These are phyloP conservation scores for Collybiopsis confluens DNA, from an alignment of 768 basidiomycete species.

Conservation along the genomic window DNA sequence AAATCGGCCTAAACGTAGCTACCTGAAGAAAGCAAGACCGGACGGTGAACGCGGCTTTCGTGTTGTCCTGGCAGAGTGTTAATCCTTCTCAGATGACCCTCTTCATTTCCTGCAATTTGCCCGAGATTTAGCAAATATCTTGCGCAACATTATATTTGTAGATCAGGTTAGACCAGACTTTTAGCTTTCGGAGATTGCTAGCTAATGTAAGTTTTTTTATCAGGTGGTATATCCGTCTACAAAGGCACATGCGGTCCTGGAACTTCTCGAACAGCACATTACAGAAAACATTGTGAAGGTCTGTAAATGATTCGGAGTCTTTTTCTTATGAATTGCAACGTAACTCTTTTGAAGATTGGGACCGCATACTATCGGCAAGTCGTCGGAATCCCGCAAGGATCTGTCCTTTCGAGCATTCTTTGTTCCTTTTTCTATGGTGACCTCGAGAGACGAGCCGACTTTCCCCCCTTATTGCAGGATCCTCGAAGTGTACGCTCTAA, in stretches of 20 bases:
- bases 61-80: not conserved
- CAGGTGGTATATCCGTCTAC: constrained; percentile 53
- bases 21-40: constrained; percentile 58
- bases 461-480: constrained; percentile 45
- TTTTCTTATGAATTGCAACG: not conserved
- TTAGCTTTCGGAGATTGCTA: not conserved
- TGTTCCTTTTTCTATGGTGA: constrained; percentile 96
- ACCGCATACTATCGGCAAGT: constrained; percentile 77
- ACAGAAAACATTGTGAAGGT: constrained; percentile 91
- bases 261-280: constrained; percentile 85
- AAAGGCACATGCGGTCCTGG: constrained; percentile 56
- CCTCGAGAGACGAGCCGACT: constrained; percentile 59
- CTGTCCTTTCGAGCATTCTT: constrained; percentile 88
- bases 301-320: not conserved
- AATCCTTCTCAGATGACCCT: constrained; percentile 54
- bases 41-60: constrained; percentile 42
- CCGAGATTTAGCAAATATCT: constrained; percentile 52
- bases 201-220: not conserved
- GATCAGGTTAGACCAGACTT: constrained; percentile 65
- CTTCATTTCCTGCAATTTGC: constrained; percentile 74
- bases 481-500: constrained; percentile 52
- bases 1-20: constrained; percentile 55
- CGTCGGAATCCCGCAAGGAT: constrained; percentile 97
- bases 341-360: constrained; percentile 57
- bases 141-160: constrained; percentile 78